Percentiles rank a stretch among this genome's conserved stretches.
These are phyloP conservation scores for Globisporangium yorkense DNA, from an alignment of 352 stramenopile species.

Conservation along the genomic window DNA sequence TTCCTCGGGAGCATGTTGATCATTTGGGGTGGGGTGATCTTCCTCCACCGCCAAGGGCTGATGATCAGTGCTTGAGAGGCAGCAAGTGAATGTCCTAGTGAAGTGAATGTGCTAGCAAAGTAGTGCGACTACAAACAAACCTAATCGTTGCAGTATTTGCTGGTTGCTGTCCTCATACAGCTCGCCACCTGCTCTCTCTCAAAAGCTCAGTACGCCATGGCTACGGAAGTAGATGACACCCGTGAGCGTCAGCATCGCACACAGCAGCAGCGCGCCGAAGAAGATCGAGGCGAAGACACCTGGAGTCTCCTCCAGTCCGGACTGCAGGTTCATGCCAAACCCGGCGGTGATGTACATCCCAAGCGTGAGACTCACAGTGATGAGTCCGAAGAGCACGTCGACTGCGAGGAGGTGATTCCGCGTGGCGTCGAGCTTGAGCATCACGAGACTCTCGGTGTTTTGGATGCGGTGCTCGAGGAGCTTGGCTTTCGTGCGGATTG, in stretches of 20 bases:
- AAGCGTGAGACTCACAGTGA: constrained; percentile 44
- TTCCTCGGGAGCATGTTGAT: constrained; percentile 11
- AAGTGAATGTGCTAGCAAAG: not conserved
- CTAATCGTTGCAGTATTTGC: not conserved
- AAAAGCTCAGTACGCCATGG: constrained; percentile 10
- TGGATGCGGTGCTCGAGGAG: constrained; percentile 66
- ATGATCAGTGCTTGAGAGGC: constrained; percentile 10
- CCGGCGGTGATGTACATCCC: constrained; percentile 51
- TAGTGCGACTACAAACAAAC: too few species aligned
- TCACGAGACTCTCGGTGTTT: constrained; percentile 76
- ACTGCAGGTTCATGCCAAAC: constrained; percentile 64
- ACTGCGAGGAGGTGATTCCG: constrained; percentile 62
- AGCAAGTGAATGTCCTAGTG: not conserved
- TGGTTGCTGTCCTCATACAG: not conserved
- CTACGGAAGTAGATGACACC: constrained; percentile 8
- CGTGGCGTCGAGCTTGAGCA: constrained; percentile 64
- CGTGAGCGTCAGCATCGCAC: constrained; percentile 22
- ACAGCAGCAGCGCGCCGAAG: constrained; percentile 23
- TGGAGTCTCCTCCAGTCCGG: constrained; percentile 19
- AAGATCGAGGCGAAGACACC: constrained; percentile 33
- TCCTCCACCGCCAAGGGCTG: constrained; percentile 18
- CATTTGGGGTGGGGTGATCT: constrained; percentile 48
- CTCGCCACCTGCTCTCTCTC: not conserved
- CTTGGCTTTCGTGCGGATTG: constrained; percentile 56
- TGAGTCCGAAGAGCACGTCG: constrained; percentile 73